These are phyloP conservation scores for Phytomonas sp. DNA, from an alignment of 208 protist genomes.

Conservation along the genomic window DNA sequence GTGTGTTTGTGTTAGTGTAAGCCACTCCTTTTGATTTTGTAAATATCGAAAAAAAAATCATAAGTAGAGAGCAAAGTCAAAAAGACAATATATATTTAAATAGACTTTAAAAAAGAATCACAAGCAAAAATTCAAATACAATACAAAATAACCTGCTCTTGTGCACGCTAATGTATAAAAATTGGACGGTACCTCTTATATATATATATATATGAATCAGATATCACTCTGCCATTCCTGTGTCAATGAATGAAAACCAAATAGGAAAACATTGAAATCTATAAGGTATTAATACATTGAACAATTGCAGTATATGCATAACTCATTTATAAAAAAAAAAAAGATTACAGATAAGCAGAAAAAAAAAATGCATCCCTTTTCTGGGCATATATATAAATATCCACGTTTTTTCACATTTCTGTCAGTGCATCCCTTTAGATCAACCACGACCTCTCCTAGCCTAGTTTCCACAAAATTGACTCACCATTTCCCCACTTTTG, in stretches of 20 bases:
- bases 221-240: background rate
- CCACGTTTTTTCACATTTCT: too few species aligned
- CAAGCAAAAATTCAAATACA: slow-evolving; percentile 1
- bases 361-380: too few species aligned
- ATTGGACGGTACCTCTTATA: background rate
- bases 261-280: background rate
- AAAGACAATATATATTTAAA: background rate
- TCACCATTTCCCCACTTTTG: too few species aligned
- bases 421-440: too few species aligned
- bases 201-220: slow-evolving; percentile 1
- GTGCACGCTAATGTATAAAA: background rate
- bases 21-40: background rate
- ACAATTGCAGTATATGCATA: too few species aligned
- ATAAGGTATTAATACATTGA: too few species aligned
- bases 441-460: too few species aligned
- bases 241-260: background rate
- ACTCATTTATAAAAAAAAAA: too few species aligned
- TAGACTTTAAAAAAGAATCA: background rate
- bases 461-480: too few species aligned
- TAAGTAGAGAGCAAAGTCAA: slow-evolving; percentile 6
- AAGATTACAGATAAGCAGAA: too few species aligned
- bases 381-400: too few species aligned
- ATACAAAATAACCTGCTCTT: background rate
- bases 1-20: background rate
- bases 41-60: background rate